phyloP scores from a whole-genome alignment of 352 stramenopile species.

The Phytophthora hybrid region DNA sequence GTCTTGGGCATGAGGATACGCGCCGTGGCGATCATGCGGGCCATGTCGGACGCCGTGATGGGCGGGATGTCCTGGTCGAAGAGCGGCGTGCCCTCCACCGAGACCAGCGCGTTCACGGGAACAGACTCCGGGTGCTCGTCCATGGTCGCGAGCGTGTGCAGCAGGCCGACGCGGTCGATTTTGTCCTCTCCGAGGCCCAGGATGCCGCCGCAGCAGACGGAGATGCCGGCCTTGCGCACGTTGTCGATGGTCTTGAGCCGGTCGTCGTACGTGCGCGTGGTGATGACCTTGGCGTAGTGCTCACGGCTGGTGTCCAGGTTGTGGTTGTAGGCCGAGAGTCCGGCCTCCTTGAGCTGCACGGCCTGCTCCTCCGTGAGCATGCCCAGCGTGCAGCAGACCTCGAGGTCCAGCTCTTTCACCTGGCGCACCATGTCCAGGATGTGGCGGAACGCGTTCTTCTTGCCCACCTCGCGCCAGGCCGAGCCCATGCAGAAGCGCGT shows the following conservation, averaged over 20 bases:
- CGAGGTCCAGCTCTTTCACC: slow-evolving; percentile 92
- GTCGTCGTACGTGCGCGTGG: slow-evolving; percentile 97
- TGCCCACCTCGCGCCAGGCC: slow-evolving; percentile 97
- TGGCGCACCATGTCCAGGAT: slow-evolving; percentile 97
- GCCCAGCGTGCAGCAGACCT: slow-evolving; percentile 97
- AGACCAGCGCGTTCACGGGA: slow-evolving; percentile 97
- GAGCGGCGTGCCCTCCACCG: slow-evolving; percentile 95
- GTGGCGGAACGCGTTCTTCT: slow-evolving; percentile 98
- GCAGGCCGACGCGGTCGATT: slow-evolving; percentile 93
- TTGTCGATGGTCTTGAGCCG: slow-evolving; percentile 97
- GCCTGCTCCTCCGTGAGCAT: slow-evolving; percentile 98
- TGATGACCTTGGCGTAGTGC: slow-evolving; percentile 98
- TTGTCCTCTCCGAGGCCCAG: slow-evolving; percentile 96
- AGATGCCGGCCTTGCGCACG: slow-evolving; percentile 97
- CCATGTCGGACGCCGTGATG: slow-evolving; percentile 97
- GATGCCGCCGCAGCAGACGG: slow-evolving; percentile 98
- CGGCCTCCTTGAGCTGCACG: slow-evolving; percentile 97
- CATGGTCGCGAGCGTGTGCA: slow-evolving; percentile 97
- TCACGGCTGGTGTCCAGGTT: slow-evolving; percentile 98
- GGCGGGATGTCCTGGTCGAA: slow-evolving; percentile 89
- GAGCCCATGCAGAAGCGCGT: slow-evolving; percentile 99
- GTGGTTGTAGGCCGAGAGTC: slow-evolving; percentile 98
- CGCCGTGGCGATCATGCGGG: slow-evolving; percentile 97
- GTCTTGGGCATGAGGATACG: slow-evolving; percentile 98
- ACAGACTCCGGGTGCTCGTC: slow-evolving; percentile 97